Evolutionary conservation across 2,329 filamentous ascomycete genomes (phyloP).

Genomic region (Colletotrichum noveboracense): DNA sequence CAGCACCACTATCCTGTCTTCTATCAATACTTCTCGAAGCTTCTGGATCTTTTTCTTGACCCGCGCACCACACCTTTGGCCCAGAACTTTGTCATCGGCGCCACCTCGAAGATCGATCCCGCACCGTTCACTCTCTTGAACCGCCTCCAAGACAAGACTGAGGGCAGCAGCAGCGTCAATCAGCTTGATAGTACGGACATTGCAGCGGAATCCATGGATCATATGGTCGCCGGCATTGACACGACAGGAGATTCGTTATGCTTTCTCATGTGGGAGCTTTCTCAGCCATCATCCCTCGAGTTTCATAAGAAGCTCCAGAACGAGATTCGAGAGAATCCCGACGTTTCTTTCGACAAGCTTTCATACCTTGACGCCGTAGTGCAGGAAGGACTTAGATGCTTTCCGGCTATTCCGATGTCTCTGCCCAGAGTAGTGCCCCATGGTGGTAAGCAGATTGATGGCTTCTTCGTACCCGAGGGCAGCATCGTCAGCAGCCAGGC

Average conservation of each 20-base stretch:
- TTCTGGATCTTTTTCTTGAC: conserved; percentile 56
- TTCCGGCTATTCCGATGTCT: conserved; percentile 70
- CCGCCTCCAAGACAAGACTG: conserved; percentile 58
- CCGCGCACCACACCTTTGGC: conserved; percentile 63
- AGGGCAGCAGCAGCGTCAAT: conserved; percentile 44
- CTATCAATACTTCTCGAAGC: conserved; percentile 49
- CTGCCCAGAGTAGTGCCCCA: conserved; percentile 62
- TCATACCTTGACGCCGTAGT: conserved; percentile 68
- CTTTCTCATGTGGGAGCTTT: conserved; percentile 75
- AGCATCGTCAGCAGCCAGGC: conserved; percentile 67
- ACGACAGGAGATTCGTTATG: conserved; percentile 73
- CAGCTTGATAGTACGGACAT: conserved; percentile 59
- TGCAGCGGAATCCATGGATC: conserved; percentile 74
- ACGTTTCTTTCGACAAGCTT: conserved; percentile 51
- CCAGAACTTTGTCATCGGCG: conserved; percentile 62
- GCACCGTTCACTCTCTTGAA: conserved; percentile 62
- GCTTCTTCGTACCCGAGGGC: conserved; percentile 54
- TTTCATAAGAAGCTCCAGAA: conserved; percentile 57
- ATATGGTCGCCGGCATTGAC: conserved; percentile 75
- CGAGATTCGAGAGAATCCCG: conserved; percentile 52
- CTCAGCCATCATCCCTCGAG: conserved; percentile 56
- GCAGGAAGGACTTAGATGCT: conserved; percentile 65
- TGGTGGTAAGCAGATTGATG: conserved; percentile 60
- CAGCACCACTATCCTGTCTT: conserved; percentile 60
- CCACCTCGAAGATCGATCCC: conserved; percentile 48